phyloP scores from a whole-genome alignment of 768 basidiomycete genomes.

The Solioccasus polychromus region DNA sequence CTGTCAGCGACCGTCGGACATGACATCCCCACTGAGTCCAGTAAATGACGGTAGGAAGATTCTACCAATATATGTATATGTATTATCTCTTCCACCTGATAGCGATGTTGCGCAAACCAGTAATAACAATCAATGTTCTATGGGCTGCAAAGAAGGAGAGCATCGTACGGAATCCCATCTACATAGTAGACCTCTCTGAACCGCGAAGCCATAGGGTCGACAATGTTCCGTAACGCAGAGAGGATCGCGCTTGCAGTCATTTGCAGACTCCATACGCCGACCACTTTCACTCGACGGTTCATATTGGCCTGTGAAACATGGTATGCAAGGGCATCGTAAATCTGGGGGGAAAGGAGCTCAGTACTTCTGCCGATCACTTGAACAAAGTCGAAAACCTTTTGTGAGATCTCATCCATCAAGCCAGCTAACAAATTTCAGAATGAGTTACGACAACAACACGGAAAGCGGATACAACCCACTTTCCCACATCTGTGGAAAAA shows the following conservation, averaged over 20 bases:
- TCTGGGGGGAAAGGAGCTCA: constrained; percentile 42
- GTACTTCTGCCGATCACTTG: neutral
- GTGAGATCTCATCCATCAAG: constrained; percentile 84
- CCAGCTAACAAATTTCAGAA: constrained; percentile 57
- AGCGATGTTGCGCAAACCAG: neutral
- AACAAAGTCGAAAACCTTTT: constrained; percentile 52
- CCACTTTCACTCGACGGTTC: constrained; percentile 84
- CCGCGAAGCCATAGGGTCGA: constrained; percentile 57
- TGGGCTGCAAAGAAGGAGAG: constrained; percentile 20
- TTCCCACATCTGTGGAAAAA: constrained; percentile 78
- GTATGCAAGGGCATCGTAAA: constrained; percentile 89
- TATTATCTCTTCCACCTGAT: constrained; percentile 11
- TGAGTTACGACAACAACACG: neutral
- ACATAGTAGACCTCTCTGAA: constrained; percentile 29
- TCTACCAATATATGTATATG: neutral
- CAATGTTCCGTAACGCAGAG: constrained; percentile 67
- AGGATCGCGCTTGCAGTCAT: constrained; percentile 89
- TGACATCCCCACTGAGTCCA: neutral
- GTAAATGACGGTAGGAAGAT: neutral
- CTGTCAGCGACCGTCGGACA: neutral
- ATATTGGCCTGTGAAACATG: constrained; percentile 91
- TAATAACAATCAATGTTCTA: constrained; percentile 16
- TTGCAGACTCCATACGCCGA: constrained; percentile 93
- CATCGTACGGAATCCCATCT: constrained; percentile 32
- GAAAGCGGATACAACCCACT: constrained; percentile 47